A percentile compares a stretch with the other conserved stretches of the same genome.
Conservation (phyloP, 306 rosid genomes). For the Comarum palustre region DNA sequence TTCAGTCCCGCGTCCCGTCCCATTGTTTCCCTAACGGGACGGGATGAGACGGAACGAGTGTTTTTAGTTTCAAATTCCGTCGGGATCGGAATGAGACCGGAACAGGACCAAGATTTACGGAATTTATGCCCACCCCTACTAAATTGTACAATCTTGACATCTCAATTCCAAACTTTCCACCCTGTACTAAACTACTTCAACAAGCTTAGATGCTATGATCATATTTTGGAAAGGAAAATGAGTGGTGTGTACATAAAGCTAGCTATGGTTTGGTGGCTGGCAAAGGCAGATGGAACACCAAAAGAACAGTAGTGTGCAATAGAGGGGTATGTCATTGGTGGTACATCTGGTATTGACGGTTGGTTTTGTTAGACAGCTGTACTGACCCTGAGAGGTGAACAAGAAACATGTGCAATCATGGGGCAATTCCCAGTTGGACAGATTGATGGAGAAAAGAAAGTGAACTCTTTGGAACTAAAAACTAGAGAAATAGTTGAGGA, state of each 20-base stretch:
- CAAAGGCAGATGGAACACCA: constrained; percentile 5
- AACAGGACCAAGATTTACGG: too few species aligned
- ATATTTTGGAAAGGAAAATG: background rate
- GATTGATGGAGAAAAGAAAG: constrained; percentile 1
- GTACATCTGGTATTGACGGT: background rate
- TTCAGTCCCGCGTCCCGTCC: too few species aligned
- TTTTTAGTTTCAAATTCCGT: too few species aligned
- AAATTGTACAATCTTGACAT: too few species aligned
- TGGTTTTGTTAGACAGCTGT: constrained; percentile 34
- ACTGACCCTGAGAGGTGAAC: constrained; percentile 22
- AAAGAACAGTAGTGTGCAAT: constrained; percentile 3
- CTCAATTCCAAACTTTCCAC: too few species aligned
- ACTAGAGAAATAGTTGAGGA: too few species aligned
- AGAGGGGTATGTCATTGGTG: constrained; percentile 13
- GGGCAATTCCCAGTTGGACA: constrained; percentile 22
- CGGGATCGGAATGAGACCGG: too few species aligned
- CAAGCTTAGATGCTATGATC: constrained; percentile 5
- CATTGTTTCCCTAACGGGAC: too few species aligned
- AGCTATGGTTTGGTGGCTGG: constrained; percentile 18
- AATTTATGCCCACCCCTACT: too few species aligned
- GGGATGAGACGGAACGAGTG: too few species aligned
- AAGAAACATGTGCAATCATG: constrained; percentile 46
- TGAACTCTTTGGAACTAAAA: background rate
- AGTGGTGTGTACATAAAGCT: constrained; percentile 12
- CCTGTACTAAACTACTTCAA: too few species aligned